phyloP scores from a whole-genome alignment of 306 rosid genomes.

The Fagus sylvatica region DNA sequence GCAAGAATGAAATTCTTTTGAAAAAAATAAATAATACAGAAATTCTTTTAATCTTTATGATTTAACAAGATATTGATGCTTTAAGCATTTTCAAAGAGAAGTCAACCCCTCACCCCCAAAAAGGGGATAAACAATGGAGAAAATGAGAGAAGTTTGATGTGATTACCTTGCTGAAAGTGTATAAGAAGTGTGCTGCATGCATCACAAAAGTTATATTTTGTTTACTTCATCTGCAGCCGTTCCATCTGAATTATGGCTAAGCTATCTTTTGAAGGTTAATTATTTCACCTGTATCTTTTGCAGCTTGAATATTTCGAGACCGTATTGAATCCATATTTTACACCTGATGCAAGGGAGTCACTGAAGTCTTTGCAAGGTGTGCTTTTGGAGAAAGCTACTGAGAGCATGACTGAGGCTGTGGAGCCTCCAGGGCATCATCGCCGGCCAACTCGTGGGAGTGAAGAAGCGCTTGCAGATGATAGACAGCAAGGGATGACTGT shows the following conservation, averaged over 20 bases:
- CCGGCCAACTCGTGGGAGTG: conserved; percentile 95
- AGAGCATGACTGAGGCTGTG: conserved; percentile 59
- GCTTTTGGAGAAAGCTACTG: conserved; percentile 94
- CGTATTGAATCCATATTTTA: conserved; percentile 86
- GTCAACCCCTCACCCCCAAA: neutral
- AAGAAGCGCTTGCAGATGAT: conserved; percentile 81
- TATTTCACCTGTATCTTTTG: conserved; percentile 33
- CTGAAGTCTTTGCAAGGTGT: conserved; percentile 88
- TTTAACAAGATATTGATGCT: neutral
- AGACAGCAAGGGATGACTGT: conserved; percentile 63
- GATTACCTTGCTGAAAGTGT: neutral
- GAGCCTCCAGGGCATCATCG: conserved; percentile 92
- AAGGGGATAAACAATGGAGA: neutral
- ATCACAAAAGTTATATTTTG: neutral
- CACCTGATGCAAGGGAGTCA: conserved; percentile 93
- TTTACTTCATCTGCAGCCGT: conserved; percentile 6
- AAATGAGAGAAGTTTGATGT: neutral
- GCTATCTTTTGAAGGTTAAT: conserved; percentile 16
- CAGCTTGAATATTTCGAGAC: conserved; percentile 99
- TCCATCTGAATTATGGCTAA: neutral
- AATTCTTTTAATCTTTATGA: neutral
- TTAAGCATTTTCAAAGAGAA: neutral
- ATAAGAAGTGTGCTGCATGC: neutral
- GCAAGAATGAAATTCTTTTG: conserved; percentile 3
- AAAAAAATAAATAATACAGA: neutral